Conservation (phyloP, 495 filamentous ascomycete genomes). For the Xylaria grammica region DNA sequence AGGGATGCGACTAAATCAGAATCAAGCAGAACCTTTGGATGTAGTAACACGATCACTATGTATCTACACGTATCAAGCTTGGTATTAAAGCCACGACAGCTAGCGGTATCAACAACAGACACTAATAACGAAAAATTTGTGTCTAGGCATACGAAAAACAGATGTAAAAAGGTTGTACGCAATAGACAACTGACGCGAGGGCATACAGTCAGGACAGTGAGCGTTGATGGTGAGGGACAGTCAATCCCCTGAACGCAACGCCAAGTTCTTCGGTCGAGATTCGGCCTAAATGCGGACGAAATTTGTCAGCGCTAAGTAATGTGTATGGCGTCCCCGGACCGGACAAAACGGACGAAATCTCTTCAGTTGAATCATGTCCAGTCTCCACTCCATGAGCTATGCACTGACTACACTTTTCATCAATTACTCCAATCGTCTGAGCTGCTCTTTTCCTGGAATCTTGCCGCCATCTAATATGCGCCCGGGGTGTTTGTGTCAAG, state of each 20-base stretch:
- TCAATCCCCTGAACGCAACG: slow-evolving; percentile 18
- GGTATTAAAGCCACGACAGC: neutral
- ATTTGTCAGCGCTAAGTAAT: slow-evolving; percentile 38
- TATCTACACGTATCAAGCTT: neutral
- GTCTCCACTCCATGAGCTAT: neutral
- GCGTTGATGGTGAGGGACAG: neutral
- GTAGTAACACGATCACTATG: neutral
- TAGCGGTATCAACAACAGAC: neutral
- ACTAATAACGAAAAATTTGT: neutral
- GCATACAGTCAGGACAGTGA: neutral
- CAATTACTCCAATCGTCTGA: too few species aligned
- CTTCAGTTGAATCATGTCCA: neutral
- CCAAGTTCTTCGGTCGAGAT: slow-evolving; percentile 35
- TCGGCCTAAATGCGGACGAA: slow-evolving; percentile 35
- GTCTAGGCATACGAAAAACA: neutral
- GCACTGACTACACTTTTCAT: neutral
- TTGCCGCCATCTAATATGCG: too few species aligned
- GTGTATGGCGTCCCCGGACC: too few species aligned
- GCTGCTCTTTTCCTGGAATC: too few species aligned
- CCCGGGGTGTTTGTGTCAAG: too few species aligned
- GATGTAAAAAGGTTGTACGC: neutral
- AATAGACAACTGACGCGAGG: neutral
- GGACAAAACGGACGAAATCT: slow-evolving; percentile 1
- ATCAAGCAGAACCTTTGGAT: neutral
- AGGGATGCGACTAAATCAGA: neutral